phyloP scores from a whole-genome alignment of 1,139 yeast genomes.

The Hansenula sp. region DNA sequence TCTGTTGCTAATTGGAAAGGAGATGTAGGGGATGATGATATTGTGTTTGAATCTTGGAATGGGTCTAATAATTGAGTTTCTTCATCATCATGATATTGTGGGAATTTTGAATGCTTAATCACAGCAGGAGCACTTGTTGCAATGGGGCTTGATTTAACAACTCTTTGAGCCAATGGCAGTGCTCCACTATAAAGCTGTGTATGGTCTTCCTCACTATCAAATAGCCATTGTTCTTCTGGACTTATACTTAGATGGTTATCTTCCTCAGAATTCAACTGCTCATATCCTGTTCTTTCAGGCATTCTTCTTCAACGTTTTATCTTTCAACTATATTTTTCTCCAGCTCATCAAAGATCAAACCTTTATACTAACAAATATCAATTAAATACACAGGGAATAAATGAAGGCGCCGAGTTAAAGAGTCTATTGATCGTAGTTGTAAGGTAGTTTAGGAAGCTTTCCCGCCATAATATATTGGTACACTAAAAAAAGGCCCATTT shows the following conservation, averaged over 20 bases:
- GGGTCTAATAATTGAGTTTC: slow-evolving; percentile 1
- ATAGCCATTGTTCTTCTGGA: slow-evolving; percentile 3
- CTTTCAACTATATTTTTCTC: not conserved
- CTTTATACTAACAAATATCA: too few species aligned
- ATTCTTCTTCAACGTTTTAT: not conserved
- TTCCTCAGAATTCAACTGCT: slow-evolving; percentile 2
- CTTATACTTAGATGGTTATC: not conserved
- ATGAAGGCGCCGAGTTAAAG: too few species aligned
- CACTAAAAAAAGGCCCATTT: too few species aligned
- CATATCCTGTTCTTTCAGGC: slow-evolving; percentile 4
- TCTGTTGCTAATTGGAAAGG: not conserved
- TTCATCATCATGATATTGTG: not conserved
- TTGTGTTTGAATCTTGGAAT: not conserved
- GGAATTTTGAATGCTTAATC: not conserved
- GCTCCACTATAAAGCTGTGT: not conserved
- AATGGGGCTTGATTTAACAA: not conserved
- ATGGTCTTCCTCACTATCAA: not conserved
- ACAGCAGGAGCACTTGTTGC: slow-evolving; percentile 1
- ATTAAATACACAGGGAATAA: too few species aligned
- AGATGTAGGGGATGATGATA: too few species aligned
- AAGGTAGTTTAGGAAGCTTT: too few species aligned
- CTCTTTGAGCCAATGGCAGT: not conserved
- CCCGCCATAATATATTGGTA: too few species aligned
- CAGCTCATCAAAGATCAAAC: not conserved
- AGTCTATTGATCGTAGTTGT: too few species aligned